Conservation (phyloP, 169 alveolate genomes). For the Amoebophrya sp. region DNA sequence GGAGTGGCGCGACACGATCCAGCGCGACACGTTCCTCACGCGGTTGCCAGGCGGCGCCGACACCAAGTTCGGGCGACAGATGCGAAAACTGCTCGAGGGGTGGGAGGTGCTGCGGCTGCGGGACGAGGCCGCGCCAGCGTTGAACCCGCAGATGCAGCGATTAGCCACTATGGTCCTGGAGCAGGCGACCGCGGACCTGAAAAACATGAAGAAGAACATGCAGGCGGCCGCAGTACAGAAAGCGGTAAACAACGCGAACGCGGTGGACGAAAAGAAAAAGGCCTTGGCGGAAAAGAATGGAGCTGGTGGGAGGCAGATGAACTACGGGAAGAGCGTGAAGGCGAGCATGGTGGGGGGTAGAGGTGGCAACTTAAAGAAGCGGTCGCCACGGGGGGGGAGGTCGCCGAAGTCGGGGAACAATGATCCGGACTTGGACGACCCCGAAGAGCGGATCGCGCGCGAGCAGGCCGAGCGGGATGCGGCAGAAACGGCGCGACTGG, state of each 20-base stretch:
- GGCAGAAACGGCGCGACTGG: background rate
- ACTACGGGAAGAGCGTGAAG: too few species aligned
- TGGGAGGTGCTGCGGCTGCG: background rate
- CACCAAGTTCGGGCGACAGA: background rate
- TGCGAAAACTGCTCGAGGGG: background rate
- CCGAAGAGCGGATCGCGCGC: too few species aligned
- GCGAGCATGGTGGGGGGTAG: too few species aligned
- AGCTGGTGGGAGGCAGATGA: too few species aligned
- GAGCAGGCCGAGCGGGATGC: background rate
- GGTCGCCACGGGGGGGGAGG: too few species aligned
- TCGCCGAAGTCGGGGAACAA: too few species aligned
- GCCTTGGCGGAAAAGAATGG: too few species aligned
- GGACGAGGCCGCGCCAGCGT: background rate
- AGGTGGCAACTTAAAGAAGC: too few species aligned
- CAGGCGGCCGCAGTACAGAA: background rate
- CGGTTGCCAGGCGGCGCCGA: background rate
- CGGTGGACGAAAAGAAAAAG: too few species aligned
- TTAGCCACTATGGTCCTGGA: background rate
- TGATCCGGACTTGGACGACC: too few species aligned
- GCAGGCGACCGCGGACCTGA: background rate
- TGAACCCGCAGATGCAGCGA: background rate
- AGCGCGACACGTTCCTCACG: background rate
- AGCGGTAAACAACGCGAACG: too few species aligned
- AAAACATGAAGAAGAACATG: background rate
- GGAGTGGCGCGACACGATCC: background rate